These are phyloP conservation scores for Magnolia kwangsiensis DNA, from an alignment of 164 flowering plant species.

Conservation along the genomic window DNA sequence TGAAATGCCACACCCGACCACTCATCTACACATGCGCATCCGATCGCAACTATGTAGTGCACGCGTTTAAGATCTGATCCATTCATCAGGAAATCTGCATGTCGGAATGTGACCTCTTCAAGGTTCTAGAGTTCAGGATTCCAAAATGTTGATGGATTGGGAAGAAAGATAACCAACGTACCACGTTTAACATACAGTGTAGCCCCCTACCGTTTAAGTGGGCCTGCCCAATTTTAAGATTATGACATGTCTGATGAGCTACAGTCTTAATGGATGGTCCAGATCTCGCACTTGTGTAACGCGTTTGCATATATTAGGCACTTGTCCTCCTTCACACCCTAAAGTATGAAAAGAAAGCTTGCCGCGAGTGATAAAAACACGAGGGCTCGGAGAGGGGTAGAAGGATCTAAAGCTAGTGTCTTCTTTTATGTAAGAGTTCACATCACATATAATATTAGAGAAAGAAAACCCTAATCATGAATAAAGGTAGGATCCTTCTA, in stretches of 20 bases:
- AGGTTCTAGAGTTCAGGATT: neutral
- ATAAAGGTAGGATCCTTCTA: slow-evolving; percentile 5
- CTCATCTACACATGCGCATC: neutral
- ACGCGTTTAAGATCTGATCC: neutral
- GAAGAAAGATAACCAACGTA: neutral
- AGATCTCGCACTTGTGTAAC: neutral
- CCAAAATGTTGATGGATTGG: neutral
- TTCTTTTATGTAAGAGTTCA: slow-evolving; percentile 1
- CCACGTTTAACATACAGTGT: too few relatives aligned
- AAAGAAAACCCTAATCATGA: slow-evolving; percentile 14
- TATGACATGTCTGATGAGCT: neutral
- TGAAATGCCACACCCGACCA: neutral
- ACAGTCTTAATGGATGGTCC: neutral
- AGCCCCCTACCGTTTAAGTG: too few relatives aligned
- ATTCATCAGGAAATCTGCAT: neutral
- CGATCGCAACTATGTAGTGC: neutral
- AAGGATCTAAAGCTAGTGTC: slow-evolving; percentile 14
- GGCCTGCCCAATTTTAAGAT: too few relatives aligned
- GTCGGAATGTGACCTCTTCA: too few relatives aligned
- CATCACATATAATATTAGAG: slow-evolving; percentile 5
- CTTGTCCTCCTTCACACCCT: neutral
- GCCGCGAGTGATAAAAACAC: slow-evolving; percentile 10
- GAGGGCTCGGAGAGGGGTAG: neutral
- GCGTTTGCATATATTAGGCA: neutral
- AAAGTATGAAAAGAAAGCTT: slow-evolving; percentile 1